Evolutionary conservation across 805 yeast genomes (phyloP), one percentile per base, ranked within the genome.

Genomic region (Pichia scutulata): DNA sequence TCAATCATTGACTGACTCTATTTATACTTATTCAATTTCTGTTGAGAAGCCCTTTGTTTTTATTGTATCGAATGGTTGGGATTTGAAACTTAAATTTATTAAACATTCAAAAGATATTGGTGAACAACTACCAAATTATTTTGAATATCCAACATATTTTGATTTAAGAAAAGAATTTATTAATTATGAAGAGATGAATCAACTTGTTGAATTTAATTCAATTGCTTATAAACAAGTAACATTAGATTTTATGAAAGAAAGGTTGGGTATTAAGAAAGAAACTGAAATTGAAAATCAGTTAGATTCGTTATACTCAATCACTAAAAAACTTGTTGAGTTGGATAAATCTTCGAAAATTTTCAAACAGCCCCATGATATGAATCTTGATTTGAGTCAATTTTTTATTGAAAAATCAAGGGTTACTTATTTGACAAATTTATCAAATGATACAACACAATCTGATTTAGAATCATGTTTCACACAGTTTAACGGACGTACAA

Each of bases 391-490:
- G 44, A 72, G 76, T 43, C 78, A 79, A 8, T 89, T 89, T 60
- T 63, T 78, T 39, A 68, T 74, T 16, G 96, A 89, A 64, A 73
- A 83, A 50, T 86, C 95, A 3, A 82, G 81, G 59, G 86, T 88
- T n/a, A 65, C 89, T 48, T 87, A 81, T 64, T 70, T 89, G 66
- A 75, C 85, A n/a, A 89, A 88, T 64, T 69, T 90, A 55, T 90
- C 96, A 2, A 72, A 73, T 24, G 97, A 89, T 60, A 86, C 92
- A 7, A 90, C 96, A 1, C 97, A 90, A 66, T 76, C 89, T 47
- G 97, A 90, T 67, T 72, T 89, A 44, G 97, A 89, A 69, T 75
- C 84, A 30, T 90, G 97, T 96, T 89, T 89, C 64, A 81, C 89
- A 4, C 93, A 86, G 62, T 84, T 78, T 63, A 95, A 95, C 3